Base-by-base conservation (phyloP, 2,329 filamentous ascomycete species). In the Penicillium sclerotiorum region DNA sequence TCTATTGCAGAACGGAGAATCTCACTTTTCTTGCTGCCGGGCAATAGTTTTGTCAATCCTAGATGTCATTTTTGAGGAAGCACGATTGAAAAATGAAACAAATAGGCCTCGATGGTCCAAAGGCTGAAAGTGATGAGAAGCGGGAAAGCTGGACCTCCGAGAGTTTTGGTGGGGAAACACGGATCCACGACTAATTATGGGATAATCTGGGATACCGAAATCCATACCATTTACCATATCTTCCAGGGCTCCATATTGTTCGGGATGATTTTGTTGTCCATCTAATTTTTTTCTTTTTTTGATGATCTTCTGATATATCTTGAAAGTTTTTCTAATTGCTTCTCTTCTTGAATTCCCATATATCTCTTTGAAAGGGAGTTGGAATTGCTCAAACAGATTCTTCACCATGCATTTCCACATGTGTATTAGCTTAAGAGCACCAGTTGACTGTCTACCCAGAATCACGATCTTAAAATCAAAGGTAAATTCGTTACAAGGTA, bases 11-110 rank as follows among this genome's bases (percentile, higher is more conserved):
- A 20, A 46, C 44, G 33, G 30, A 22, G 35, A 18, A 30, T 58
- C 64, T 55, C 76, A 88, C 86, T 85, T 93, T 73, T 88, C 80
- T 75, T 93, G 89, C 70, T 96, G 86, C 47, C 86, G 81, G 54
- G 83, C 82, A 61, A 89, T 84, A 37, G 86, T 87, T 73, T 88
- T 88, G 54, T 87, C 83, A 49, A 89, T 87, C 17, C 66, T 65
- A 43, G 72, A 73, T 41, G 71, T 72, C 72, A 74, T 74, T 37
- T 46, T 63, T 18, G 18, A 11, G 5, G 3, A 12, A 32, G 8
- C 18, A 22, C 27, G 20, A 36, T 11, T 35, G 8, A 12, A 18
- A 39, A 25, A 45, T 11, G 28, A 49, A 21, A 21, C 25, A 33
- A 45, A 25, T 18, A 48, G 49, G n/a, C n/a, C n/a, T 41, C 28